Conservation (phyloP, 257 asterid species). For the Jaltomata sinuosa region DNA sequence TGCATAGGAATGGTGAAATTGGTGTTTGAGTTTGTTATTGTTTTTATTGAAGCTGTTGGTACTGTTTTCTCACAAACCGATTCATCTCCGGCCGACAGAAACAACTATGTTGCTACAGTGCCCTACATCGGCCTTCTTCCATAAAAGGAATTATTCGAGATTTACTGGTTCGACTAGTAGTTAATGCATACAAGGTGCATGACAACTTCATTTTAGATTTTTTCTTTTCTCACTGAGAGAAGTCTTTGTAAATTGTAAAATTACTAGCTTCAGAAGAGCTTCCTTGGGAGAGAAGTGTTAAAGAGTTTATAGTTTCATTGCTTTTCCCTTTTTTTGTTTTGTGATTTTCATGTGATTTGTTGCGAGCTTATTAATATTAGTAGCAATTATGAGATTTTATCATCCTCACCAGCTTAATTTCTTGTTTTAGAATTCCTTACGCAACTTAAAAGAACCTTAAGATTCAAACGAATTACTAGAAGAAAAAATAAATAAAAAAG, state of each 20-base stretch:
- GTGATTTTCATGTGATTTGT: not conserved
- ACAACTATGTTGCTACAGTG: constrained; percentile 10
- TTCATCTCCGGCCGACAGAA: not conserved
- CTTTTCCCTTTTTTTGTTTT: not conserved
- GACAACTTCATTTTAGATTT: not conserved
- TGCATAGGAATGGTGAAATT: constrained; percentile 43
- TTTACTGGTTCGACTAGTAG: not conserved
- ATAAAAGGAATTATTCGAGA: not conserved
- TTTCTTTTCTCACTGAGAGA: not conserved
- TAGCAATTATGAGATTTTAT: not conserved
- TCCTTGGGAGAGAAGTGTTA: not conserved
- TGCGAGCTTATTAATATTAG: not conserved
- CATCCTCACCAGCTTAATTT: not conserved
- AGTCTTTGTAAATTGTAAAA: not conserved
- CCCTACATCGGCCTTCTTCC: constrained; percentile 55
- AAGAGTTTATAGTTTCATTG: not conserved
- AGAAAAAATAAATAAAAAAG: not conserved
- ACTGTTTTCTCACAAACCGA: constrained; percentile 10
- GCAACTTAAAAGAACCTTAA: not conserved
- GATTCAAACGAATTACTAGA: not conserved
- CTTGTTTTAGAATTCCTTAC: not conserved
- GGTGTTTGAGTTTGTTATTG: constrained; percentile 25
- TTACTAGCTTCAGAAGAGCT: not conserved
- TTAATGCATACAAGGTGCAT: not conserved
- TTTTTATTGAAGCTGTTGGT: constrained; percentile 38